Conservation (phyloP, 192 early-diverging fungal genomes). For the Umbelopsis ramanniana region DNA sequence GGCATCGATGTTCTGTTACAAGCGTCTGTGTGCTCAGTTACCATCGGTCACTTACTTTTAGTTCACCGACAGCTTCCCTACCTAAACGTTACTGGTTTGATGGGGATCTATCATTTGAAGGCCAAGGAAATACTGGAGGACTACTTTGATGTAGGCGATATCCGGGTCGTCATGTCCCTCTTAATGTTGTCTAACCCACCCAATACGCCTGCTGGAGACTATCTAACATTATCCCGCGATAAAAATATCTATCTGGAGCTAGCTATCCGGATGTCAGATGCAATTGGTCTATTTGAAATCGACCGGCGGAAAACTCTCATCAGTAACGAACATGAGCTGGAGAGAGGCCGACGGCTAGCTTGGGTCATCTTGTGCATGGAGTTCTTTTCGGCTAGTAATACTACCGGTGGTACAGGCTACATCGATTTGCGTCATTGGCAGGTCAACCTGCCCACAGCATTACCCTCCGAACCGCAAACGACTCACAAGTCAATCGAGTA, state of each 20-base stretch:
- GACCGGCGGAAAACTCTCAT: constrained; percentile 12
- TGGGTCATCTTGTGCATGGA: constrained; percentile 40
- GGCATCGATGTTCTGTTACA: constrained; percentile 25
- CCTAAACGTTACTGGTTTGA: constrained; percentile 1
- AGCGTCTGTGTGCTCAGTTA: constrained; percentile 31
- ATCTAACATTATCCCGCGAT: constrained; percentile 13
- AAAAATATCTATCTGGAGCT: constrained; percentile 8
- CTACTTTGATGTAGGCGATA: constrained; percentile 34
- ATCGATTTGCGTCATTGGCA: constrained; percentile 31
- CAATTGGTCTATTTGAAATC: constrained; percentile 27
- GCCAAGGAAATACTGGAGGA: constrained; percentile 32
- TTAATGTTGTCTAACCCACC: constrained; percentile 34
- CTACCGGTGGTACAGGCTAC: constrained; percentile 22
- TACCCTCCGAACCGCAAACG: not conserved
- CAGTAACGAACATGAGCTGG: constrained; percentile 16
- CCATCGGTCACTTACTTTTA: constrained; percentile 29
- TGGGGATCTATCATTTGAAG: constrained; percentile 26
- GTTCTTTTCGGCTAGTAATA: constrained; percentile 30
- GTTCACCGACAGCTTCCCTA: constrained; percentile 22
- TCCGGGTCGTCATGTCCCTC: constrained; percentile 32
- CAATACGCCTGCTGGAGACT: constrained; percentile 11
- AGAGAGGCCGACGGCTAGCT: constrained; percentile 29
- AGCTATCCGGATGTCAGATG: constrained; percentile 24
- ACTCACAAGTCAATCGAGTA: constrained; percentile 9
- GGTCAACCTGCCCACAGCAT: constrained; percentile 29